A percentile compares a stretch with the other conserved stretches of the same genome.
Conservation (phyloP, 1,284 basidiomycete species). For the Apiotrichum mycotoxinovorans region DNA sequence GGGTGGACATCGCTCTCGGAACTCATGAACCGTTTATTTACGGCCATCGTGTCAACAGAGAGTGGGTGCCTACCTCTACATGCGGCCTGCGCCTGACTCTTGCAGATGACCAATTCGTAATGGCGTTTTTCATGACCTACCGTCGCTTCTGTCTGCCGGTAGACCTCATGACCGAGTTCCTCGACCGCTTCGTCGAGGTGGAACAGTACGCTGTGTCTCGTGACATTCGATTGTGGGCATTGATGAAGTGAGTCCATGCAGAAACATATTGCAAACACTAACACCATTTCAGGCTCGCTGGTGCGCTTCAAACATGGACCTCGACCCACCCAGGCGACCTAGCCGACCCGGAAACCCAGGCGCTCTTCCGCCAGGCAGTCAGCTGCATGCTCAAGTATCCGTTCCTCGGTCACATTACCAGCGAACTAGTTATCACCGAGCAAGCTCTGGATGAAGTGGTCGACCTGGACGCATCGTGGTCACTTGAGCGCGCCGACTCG, state of each 20-base stretch:
- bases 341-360: slow-evolving; percentile 22
- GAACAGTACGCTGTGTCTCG: slow-evolving; percentile 32
- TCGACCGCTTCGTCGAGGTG: slow-evolving; percentile 36
- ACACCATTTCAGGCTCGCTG: slow-evolving; percentile 31
- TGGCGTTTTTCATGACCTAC: slow-evolving; percentile 46
- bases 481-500: slow-evolving; percentile 4
- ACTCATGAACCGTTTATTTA: slow-evolving; percentile 38
- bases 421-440: slow-evolving; percentile 38
- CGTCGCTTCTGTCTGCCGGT: slow-evolving; percentile 43
- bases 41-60: slow-evolving; percentile 39
- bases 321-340: slow-evolving; percentile 46
- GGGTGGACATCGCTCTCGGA: slow-evolving; percentile 21
- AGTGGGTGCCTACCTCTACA: slow-evolving; percentile 23
- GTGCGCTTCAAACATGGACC: slow-evolving; percentile 45
- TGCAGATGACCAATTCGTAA: slow-evolving; percentile 37
- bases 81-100: neutral
- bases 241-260: slow-evolving; percentile 39
- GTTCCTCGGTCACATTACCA: slow-evolving; percentile 45
- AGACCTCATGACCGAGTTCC: slow-evolving; percentile 41
- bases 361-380: slow-evolving; percentile 32
- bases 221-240: slow-evolving; percentile 41
- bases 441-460: slow-evolving; percentile 21
- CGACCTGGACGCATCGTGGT: slow-evolving; percentile 45
- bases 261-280: neutral
- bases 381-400: slow-evolving; percentile 33